Evolutionary conservation across 768 basidiomycete species (phyloP).

Genomic region (Rhizopogon vinicolor): DNA sequence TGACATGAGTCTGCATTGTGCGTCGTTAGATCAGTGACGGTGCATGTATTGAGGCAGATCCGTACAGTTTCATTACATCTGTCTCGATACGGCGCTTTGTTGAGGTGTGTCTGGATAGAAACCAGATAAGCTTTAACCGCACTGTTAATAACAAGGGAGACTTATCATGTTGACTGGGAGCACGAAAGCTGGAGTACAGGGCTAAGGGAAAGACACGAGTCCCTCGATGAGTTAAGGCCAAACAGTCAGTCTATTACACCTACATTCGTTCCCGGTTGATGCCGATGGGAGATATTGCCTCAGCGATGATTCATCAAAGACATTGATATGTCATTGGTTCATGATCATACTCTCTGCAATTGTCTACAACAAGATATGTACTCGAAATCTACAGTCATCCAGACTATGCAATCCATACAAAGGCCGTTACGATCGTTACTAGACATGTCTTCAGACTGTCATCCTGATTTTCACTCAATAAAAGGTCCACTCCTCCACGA

Average conservation of each 20-base stretch:
- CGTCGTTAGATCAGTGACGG: conserved; percentile 7
- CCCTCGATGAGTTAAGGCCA: conserved; percentile 4
- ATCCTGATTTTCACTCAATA: conserved; percentile 21
- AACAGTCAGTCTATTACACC: not conserved
- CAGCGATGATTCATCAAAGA: conserved; percentile 3
- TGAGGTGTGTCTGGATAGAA: conserved; percentile 51
- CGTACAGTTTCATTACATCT: conserved; percentile 98
- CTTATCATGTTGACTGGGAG: conserved; percentile 54
- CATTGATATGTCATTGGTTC: not conserved
- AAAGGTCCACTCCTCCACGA: conserved; percentile 67
- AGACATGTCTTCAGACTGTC: no score
- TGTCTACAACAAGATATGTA: conserved; percentile 15
- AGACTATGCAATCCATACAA: not conserved
- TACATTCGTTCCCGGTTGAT: not conserved
- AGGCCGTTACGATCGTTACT: not conserved
- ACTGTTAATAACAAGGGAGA: conserved; percentile 23
- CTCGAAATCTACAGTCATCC: conserved; percentile 5
- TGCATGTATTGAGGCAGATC: conserved; percentile 1
- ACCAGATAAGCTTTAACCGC: conserved; percentile 22
- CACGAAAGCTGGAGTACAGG: conserved; percentile 4
- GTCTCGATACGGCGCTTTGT: conserved; percentile 96
- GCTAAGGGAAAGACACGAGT: conserved; percentile 8
- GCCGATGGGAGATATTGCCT: conserved; percentile 12
- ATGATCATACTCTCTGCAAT: conserved; percentile 2
- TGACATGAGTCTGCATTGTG: conserved; percentile 80